phyloP scores from a whole-genome alignment of 1,139 yeast species.

The Taphrina wiesneri region DNA sequence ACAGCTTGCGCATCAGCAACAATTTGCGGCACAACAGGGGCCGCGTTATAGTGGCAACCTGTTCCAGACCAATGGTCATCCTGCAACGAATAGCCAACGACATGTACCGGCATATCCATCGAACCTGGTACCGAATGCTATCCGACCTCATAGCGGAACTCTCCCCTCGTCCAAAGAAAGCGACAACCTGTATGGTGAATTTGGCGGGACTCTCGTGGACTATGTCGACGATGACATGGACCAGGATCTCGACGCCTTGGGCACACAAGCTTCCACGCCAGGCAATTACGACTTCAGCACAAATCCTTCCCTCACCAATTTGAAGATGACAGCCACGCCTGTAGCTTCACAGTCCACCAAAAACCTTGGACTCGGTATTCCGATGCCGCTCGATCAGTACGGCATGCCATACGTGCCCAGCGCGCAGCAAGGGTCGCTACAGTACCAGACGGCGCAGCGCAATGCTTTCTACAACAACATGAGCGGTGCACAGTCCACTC shows the following conservation, averaged over 20 bases:
- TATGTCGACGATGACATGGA: conserved; percentile 22
- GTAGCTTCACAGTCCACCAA: neutral
- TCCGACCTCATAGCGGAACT: conserved; percentile 11
- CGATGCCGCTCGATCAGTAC: neutral
- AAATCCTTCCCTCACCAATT: conserved; percentile 26
- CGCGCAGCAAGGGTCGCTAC: conserved; percentile 6
- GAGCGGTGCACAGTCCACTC: conserved; percentile 31
- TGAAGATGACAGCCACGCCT: conserved; percentile 9
- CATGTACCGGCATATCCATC: conserved; percentile 20
- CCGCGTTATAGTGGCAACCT: conserved; percentile 17
- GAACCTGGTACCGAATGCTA: conserved; percentile 6
- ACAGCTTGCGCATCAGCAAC: neutral
- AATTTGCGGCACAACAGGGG: neutral
- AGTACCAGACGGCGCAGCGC: conserved; percentile 3
- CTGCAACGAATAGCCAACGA: conserved; percentile 17
- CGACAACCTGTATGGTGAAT: neutral
- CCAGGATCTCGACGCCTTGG: conserved; percentile 15
- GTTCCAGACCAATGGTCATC: conserved; percentile 21
- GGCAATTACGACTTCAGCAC: conserved; percentile 26
- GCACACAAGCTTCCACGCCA: conserved; percentile 32
- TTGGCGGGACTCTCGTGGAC: neutral
- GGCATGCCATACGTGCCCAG: neutral
- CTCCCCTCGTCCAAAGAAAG: conserved; percentile 14
- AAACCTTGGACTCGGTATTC: neutral
- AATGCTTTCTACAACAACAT: conserved; percentile 15